Evolutionary conservation across 805 yeast genomes (phyloP), one percentile per base, ranked within the genome.

Genomic region (Ogataea trehaloabstinens): DNA sequence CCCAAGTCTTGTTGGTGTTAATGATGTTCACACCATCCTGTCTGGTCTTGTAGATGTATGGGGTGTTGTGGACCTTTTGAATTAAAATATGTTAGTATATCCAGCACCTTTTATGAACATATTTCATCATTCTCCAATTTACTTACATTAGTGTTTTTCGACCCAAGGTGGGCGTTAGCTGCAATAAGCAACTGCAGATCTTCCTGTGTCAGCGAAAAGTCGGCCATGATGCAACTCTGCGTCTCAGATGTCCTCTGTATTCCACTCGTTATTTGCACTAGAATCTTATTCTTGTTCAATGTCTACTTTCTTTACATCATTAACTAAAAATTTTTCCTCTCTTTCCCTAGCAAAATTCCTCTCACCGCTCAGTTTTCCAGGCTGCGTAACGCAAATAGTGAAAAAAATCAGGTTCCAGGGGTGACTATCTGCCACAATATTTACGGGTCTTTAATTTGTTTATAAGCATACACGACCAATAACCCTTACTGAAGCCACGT

Each of bases 1-100:
- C 98, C 98, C 99, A 93, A 67, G 99, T 93, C 82, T 91, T 90
- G 81, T 95, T 95, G 66, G 93, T 79, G 88, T 93, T 88, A 75
- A 93, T 90, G 61, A 93, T 79, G 82, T 89, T 89, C 65, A 93
- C 97, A 84, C 99, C 99, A 72, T 93, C 99, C 76, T 95, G 93
- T 80, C 98, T 90, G 74, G 96, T 84, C 79, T 88, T 86, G 91
- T 77, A 86, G 64, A 91, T 95, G 81, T 88, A 88, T 73, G 93
- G 84, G 72, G 85, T 85, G 83, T 87, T 89, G 87, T 89, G 96
- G 67, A 87, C 91, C 91, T 85, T 58, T 41, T 59, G 37, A 28
- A 42, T n/a, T n/a, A 45, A 34, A 49, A 41, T 5, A 31, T 38
- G 41, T 38, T 38, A 38, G 41, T 38, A n/a, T n/a, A n/a, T n/a